Evolutionary conservation across 2,329 filamentous ascomycete species (phyloP).

Genomic region (Arachnopeziza araneosa): DNA sequence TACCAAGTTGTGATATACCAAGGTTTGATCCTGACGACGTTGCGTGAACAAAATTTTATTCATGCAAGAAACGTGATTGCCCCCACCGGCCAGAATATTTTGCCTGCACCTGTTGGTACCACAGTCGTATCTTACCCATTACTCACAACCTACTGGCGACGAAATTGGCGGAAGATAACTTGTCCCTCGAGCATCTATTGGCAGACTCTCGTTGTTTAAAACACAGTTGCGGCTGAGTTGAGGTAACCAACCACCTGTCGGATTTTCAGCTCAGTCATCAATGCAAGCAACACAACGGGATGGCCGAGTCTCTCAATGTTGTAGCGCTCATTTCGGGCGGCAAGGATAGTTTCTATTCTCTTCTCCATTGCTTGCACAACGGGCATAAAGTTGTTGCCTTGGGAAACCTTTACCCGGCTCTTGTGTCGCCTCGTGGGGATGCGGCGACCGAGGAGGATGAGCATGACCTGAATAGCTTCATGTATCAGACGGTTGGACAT

Average conservation of each 20-base stretch:
- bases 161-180: neutral
- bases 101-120: too few species aligned
- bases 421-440: slow-evolving; percentile 5
- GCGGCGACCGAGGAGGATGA: slow-evolving; percentile 35
- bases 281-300: slow-evolving; percentile 19
- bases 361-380: slow-evolving; percentile 83
- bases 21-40: too few species aligned
- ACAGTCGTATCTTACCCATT: too few species aligned
- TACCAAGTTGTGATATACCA: too few species aligned
- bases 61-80: too few species aligned
- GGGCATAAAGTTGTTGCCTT: slow-evolving; percentile 82
- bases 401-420: slow-evolving; percentile 73
- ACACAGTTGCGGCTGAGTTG: neutral
- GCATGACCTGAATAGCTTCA: slow-evolving; percentile 88
- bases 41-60: too few species aligned
- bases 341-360: slow-evolving; percentile 93
- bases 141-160: neutral
- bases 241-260: neutral
- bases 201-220: too few species aligned
- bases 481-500: slow-evolving; percentile 98
- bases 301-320: slow-evolving; percentile 58
- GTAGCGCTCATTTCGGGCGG: slow-evolving; percentile 93
- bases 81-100: too few species aligned
- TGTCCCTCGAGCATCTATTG: neutral
- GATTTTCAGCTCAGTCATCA: neutral